Evolutionary conservation across 345 rosid species (phyloP).

Genomic region (Eucalyptus urophylla): DNA sequence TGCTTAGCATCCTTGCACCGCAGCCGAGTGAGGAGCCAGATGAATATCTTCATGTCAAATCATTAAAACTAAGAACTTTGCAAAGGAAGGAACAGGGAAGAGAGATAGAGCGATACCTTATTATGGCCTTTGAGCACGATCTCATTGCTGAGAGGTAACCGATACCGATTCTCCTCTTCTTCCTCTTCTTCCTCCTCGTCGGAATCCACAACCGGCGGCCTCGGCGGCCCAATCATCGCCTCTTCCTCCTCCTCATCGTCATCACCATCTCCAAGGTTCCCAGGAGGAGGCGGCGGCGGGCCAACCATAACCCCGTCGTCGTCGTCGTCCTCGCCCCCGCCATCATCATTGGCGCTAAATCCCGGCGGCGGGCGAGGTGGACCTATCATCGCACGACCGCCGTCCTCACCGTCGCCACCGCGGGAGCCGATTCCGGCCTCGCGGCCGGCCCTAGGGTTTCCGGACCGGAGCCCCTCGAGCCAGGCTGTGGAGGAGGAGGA

Average conservation of each 20-base stretch:
- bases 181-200: conserved; percentile 38
- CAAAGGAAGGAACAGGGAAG: not conserved
- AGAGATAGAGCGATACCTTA: conserved; percentile 31
- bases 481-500: conserved; percentile 47
- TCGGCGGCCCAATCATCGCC: conserved; percentile 50
- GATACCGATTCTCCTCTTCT: conserved; percentile 39
- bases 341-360: not conserved
- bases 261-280: conserved; percentile 2
- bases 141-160: conserved; percentile 74
- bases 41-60: not conserved
- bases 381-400: not conserved
- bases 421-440: not conserved
- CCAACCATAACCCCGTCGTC: conserved; percentile 28
- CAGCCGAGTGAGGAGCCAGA: not conserved
- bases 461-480: conserved; percentile 37
- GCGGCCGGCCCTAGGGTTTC: conserved; percentile 11
- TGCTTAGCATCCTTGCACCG: not conserved
- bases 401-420: conserved; percentile 1
- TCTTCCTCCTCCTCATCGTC: conserved; percentile 20
- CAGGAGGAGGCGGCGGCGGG: conserved; percentile 32
- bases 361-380: conserved; percentile 10
- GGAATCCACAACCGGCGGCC: conserved; percentile 28
- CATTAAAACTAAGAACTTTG: not conserved
- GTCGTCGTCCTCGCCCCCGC: not conserved
- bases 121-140: conserved; percentile 84